phyloP scores from a whole-genome alignment of 2,329 filamentous ascomycete species.

The Pseudogymnoascus sp. region DNA sequence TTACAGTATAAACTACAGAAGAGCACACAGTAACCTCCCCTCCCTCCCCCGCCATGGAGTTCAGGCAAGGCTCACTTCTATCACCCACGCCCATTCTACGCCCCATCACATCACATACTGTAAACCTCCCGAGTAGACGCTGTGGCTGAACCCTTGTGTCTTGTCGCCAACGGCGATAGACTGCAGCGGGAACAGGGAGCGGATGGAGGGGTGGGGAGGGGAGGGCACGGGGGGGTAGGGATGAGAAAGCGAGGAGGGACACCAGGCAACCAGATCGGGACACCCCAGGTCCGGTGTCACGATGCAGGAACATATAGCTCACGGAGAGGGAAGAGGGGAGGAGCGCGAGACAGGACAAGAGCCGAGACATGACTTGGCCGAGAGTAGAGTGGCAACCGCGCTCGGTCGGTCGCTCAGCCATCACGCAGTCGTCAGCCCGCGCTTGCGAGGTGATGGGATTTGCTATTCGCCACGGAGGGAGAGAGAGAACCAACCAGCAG shows the following conservation, averaged over 20 bases:
- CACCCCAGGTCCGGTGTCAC: not conserved
- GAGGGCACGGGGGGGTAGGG: not conserved
- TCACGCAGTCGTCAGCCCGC: not conserved
- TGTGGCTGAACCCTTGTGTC: conserved; percentile 1
- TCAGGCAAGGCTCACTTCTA: not conserved
- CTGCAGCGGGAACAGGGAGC: not conserved
- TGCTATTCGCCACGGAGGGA: not conserved
- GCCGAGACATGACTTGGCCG: not conserved
- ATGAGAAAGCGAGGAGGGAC: not conserved
- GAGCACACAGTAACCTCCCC: not conserved
- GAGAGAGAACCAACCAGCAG: not conserved
- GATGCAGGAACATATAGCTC: not conserved
- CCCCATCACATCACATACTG: not conserved
- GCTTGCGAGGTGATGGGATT: not conserved
- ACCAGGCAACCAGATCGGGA: not conserved
- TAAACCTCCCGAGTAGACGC: not conserved
- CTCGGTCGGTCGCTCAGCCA: not conserved
- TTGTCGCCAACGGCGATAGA: not conserved
- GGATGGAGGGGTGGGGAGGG: not conserved
- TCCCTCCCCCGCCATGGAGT: not conserved
- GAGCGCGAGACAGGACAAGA: not conserved
- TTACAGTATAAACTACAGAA: not conserved
- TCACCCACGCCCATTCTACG: not conserved
- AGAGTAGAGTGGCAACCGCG: too few species aligned
- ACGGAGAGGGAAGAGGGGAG: not conserved